These are phyloP conservation scores for Chlorella variabilis DNA, from an alignment of 163 green algal species.

Conservation along the genomic window DNA sequence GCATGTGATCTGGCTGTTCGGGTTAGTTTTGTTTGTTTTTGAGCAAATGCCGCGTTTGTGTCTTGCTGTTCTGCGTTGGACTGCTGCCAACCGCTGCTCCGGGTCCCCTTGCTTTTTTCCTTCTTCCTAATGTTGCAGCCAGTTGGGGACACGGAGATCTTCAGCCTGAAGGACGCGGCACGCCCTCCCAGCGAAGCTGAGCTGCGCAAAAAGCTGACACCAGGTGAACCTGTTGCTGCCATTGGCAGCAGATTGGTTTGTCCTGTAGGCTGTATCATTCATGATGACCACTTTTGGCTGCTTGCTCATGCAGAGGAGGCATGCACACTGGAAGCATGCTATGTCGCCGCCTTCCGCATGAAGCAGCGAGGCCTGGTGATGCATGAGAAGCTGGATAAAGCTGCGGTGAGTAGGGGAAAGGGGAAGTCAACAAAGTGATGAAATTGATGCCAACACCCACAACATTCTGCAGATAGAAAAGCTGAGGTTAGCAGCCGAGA, in stretches of 20 bases:
- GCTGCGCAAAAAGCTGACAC: conserved; percentile 45
- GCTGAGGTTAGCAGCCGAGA: conserved; percentile 51
- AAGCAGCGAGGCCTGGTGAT: conserved; percentile 39
- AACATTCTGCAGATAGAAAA: conserved; percentile 48
- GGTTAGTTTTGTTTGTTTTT: neutral
- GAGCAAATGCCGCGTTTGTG: too few species aligned
- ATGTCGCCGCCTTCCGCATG: conserved; percentile 44
- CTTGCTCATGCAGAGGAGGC: conserved; percentile 22
- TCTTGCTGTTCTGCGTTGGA: too few species aligned
- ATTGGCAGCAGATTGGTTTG: neutral
- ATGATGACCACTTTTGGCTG: neutral
- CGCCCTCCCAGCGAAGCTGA: conserved; percentile 48
- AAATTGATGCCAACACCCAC: too few species aligned
- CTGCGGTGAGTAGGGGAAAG: conserved; percentile 8
- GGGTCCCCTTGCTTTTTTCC: neutral
- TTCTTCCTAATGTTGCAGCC: conserved; percentile 14
- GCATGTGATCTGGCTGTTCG: conserved; percentile 27
- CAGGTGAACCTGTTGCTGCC: conserved; percentile 1
- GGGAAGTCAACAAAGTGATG: too few species aligned
- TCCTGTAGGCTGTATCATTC: neutral
- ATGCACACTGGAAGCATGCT: conserved; percentile 38
- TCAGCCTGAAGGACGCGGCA: conserved; percentile 29
- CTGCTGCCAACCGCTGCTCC: too few species aligned
- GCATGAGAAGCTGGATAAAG: conserved; percentile 42
- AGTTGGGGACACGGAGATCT: conserved; percentile 37